These are phyloP conservation scores for Chlamydomonas sp. DNA, from an alignment of 139 green algal genomes.

Conservation along the genomic window DNA sequence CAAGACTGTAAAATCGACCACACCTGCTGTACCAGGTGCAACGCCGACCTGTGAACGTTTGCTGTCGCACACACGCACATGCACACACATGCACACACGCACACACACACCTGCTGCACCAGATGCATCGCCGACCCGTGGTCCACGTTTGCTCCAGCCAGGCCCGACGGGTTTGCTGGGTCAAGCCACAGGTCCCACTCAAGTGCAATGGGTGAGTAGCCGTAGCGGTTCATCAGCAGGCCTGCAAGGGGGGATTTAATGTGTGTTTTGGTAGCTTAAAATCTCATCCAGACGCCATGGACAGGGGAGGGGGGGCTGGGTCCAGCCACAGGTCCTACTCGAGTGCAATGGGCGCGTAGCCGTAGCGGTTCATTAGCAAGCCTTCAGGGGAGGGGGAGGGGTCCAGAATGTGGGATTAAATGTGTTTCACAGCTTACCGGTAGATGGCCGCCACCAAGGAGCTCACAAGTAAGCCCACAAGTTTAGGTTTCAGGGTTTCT, in stretches of 20 bases:
- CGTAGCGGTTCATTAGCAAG: slow-evolving; percentile 33
- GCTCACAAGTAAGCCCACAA: too few species aligned
- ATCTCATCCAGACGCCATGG: background rate
- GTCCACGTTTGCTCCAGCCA: slow-evolving; percentile 30
- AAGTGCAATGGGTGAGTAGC: slow-evolving; percentile 37
- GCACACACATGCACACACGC: background rate
- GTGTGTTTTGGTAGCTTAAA: too few species aligned
- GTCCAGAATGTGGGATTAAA: too few species aligned
- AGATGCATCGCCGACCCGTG: slow-evolving; percentile 35
- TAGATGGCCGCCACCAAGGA: too few species aligned
- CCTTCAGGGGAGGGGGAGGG: too few species aligned
- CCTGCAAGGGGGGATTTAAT: too few species aligned
- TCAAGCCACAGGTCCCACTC: slow-evolving; percentile 58
- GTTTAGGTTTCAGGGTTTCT: too few species aligned
- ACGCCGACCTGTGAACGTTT: too few species aligned
- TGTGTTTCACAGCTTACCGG: too few species aligned
- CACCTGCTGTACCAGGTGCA: too few species aligned
- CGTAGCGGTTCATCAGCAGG: slow-evolving; percentile 34
- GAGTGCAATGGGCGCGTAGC: slow-evolving; percentile 37
- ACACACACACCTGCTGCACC: slow-evolving; percentile 33
- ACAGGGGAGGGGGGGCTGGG: background rate
- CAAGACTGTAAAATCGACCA: too few species aligned
- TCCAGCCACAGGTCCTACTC: slow-evolving; percentile 46
- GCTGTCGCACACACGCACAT: background rate
- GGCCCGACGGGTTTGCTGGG: background rate